Base-by-base conservation (phyloP, 2,329 filamentous ascomycete species). In the Alternaria consortialis region DNA sequence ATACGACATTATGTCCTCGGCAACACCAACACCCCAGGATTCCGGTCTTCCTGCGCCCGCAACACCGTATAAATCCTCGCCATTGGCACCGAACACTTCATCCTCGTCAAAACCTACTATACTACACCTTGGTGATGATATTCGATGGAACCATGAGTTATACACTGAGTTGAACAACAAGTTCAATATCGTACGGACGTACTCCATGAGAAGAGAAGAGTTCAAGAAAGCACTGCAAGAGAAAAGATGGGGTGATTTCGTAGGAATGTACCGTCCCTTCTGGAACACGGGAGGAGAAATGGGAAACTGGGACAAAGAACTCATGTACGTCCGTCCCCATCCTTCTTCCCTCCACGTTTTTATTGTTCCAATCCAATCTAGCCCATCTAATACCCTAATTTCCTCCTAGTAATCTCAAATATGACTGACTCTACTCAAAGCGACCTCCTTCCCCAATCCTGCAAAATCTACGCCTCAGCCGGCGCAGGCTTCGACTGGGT, bases 231-330 rank as follows among this genome's bases (percentile, higher is more conserved):
- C 79, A 2, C 54, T 83, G 34, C 69, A 73, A 58, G 71, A 75
- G 39, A 76, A 71, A 55, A 72, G 62, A 55, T 83, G 80, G 71
- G 81, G 81, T 2, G 73, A 82, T 56, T 83, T 83, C 46, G 76
- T 79, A 12, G 81, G 74, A 48, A 84, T 81, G 47, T 86, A 87
- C 65, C 80, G 87, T 2, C 87, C 87, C 0, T 88, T 88, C 73
- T 90, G 87, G 86, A 85, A 86, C 58, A 88, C 87, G 0, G 88
- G 88, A 1, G 86, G 86, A 4, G 88, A 90, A 67, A 89, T 90
- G 86, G 87, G 86, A 1, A 83, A 84, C 23, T 89, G 87, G 86
- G 85, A 90, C 66, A 68, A 74, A 11, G 87, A 90, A 62, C 69
- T 90, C 20, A 85, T 90, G 71, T 75, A 64, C 32, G 69, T 63